Conservation (phyloP, 352 stramenopile species). For the Globisporangium perplexum region DNA sequence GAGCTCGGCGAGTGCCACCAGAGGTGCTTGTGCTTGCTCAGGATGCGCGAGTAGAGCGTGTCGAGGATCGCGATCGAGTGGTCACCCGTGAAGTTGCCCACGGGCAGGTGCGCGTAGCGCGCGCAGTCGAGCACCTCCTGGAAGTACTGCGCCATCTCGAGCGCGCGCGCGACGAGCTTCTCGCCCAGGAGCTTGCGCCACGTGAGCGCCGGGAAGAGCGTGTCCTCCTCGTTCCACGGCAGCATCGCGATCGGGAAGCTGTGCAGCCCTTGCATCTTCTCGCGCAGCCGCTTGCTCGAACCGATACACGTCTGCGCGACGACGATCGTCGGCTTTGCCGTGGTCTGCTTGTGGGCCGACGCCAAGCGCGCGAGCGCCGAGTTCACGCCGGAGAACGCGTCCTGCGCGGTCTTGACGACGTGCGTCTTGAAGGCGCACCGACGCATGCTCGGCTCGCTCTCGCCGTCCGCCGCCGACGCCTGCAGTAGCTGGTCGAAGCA, state of each 20-base stretch:
- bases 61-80: slow-evolving; percentile 91
- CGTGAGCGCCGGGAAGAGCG: slow-evolving; percentile 87
- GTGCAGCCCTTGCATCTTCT: slow-evolving; percentile 86
- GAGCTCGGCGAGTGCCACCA: slow-evolving; percentile 93
- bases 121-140: slow-evolving; percentile 85
- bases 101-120: slow-evolving; percentile 90
- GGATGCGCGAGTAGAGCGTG: slow-evolving; percentile 88
- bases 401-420: slow-evolving; percentile 74
- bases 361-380: slow-evolving; percentile 74
- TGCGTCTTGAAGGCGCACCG: slow-evolving; percentile 51
- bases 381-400: slow-evolving; percentile 86
- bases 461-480: slow-evolving; percentile 20
- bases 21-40: slow-evolving; percentile 92
- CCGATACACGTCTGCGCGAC: slow-evolving; percentile 66
- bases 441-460: slow-evolving; percentile 21
- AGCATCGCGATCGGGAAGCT: slow-evolving; percentile 92
- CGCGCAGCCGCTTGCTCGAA: slow-evolving; percentile 57
- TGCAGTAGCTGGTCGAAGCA: slow-evolving; percentile 47
- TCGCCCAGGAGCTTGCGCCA: slow-evolving; percentile 89
- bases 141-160: slow-evolving; percentile 87
- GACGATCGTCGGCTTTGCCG: slow-evolving; percentile 81
- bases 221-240: slow-evolving; percentile 73
- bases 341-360: slow-evolving; percentile 71
- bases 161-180: slow-evolving; percentile 65
- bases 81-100: slow-evolving; percentile 94